Evolutionary conservation across 768 basidiomycete species (phyloP), one percentile per base, ranked within the genome.

Genomic region (Pleurotus platypus): DNA sequence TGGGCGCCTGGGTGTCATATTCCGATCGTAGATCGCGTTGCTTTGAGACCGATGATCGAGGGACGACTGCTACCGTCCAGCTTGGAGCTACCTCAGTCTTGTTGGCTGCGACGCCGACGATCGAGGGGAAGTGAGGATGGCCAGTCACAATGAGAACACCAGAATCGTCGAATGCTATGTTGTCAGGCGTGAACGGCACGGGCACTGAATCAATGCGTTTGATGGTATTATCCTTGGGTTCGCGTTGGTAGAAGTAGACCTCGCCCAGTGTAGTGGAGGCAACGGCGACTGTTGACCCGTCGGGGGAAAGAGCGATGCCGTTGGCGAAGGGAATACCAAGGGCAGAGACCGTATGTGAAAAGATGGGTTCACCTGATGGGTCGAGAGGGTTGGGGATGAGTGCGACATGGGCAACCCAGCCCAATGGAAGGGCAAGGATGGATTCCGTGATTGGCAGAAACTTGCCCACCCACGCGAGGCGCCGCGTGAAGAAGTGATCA

Each of bases 401-500:
- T 2, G 76, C 69, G 57, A 89, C 73, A 59, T 87, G 84, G 5
- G 78, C 73, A 56, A 87, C 75, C 74, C 82, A 87, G 55, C 80
- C 68, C 6, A 87, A 65, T 0, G 89, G 89, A 1, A 89, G 72
- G 4, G 67, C 79, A 2, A 85, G 68, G 15, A 84, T 0, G 3
- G 82, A 76, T 64, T 91, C 89, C 54, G 79, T 43, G 37, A 84
- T 5, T 2, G 87, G 81, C 0, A 84, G 62, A 22, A 84, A 56
- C 42, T 70, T 69, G 7, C 83, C 83, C n/a, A 86, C 39, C 30
- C 69, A 64, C 0, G 84, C 83, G 16, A 84, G 70, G 12, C 89
- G 82, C 6, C 85, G 78, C 2, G 86, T 89, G 63, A 88, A 66
- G 37, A 81, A 69, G 63, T 91, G 89, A 66, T 91, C 89, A 64